Evolutionary conservation across 1,284 basidiomycete genomes (phyloP).

Genomic region (Anthracocystis panici-leucophaei): DNA sequence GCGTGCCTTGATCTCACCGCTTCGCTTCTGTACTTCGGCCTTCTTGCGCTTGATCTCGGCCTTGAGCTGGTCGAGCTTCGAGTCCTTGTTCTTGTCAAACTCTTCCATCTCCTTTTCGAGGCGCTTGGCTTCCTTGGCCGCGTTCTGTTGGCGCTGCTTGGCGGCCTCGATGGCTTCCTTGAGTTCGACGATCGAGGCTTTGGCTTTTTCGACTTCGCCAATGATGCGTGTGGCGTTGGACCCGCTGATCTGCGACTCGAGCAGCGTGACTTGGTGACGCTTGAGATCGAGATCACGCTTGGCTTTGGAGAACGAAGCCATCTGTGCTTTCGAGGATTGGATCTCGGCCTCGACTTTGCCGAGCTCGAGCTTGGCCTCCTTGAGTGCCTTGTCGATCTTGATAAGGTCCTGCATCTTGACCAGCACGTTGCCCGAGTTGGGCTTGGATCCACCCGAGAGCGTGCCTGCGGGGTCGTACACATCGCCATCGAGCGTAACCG

Average conservation of each 20-base stretch:
- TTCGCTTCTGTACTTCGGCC: slow-evolving; percentile 82
- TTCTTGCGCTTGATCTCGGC: slow-evolving; percentile 84
- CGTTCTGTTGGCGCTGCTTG: slow-evolving; percentile 81
- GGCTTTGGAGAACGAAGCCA: slow-evolving; percentile 77
- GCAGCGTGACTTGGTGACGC: slow-evolving; percentile 83
- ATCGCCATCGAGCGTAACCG: slow-evolving; percentile 93
- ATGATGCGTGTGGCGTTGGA: slow-evolving; percentile 88
- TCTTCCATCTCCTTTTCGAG: slow-evolving; percentile 97
- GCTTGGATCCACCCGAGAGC: slow-evolving; percentile 89
- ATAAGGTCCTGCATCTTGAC: slow-evolving; percentile 87
- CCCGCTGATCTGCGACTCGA: slow-evolving; percentile 86
- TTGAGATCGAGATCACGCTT: slow-evolving; percentile 86
- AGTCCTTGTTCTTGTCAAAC: slow-evolving; percentile 98
- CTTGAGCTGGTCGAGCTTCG: slow-evolving; percentile 92
- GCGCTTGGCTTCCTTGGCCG: slow-evolving; percentile 82
- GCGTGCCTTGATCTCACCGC: slow-evolving; percentile 82
- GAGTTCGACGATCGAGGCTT: slow-evolving; percentile 78
- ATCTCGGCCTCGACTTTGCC: slow-evolving; percentile 76
- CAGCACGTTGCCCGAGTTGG: slow-evolving; percentile 79
- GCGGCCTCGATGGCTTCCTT: slow-evolving; percentile 77
- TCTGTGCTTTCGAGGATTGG: slow-evolving; percentile 73
- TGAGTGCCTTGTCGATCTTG: slow-evolving; percentile 75
- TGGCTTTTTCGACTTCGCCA: slow-evolving; percentile 81
- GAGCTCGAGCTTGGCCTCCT: slow-evolving; percentile 73
- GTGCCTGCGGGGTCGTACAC: slow-evolving; percentile 97